Evolutionary conservation across 306 rosid species (phyloP).

Genomic region (Biancaea sappan): DNA sequence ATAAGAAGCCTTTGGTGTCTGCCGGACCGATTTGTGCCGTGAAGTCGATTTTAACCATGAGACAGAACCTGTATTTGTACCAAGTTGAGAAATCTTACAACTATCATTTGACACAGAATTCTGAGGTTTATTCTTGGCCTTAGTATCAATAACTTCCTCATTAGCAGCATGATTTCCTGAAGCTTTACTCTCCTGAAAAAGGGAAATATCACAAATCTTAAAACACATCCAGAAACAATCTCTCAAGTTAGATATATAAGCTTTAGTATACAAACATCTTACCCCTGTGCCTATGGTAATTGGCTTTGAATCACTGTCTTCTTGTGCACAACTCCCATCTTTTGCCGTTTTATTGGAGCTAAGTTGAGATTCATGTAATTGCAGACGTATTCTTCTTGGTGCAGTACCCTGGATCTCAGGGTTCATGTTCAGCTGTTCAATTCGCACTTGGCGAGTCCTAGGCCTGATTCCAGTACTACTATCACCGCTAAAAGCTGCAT

Average conservation of each 20-base stretch:
- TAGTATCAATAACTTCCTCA: constrained; percentile 25
- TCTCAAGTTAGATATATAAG: constrained; percentile 7
- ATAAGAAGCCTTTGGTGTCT: constrained; percentile 38
- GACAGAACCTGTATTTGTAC: constrained; percentile 15
- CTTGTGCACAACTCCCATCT: constrained; percentile 23
- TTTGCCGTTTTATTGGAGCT: constrained; percentile 13
- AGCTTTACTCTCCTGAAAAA: constrained; percentile 53
- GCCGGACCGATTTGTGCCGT: constrained; percentile 36
- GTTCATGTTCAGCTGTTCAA: constrained; percentile 23
- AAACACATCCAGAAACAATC: constrained; percentile 16
- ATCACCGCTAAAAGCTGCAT: constrained; percentile 24
- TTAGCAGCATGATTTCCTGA: constrained; percentile 38
- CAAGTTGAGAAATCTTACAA: constrained; percentile 34
- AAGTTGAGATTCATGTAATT: neutral
- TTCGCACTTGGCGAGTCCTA: constrained; percentile 41
- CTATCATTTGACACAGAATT: constrained; percentile 32
- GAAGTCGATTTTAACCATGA: constrained; percentile 28
- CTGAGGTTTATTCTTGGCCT: constrained; percentile 25
- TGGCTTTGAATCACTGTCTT: constrained; percentile 47
- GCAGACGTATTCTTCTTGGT: constrained; percentile 60
- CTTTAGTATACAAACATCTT: constrained; percentile 38
- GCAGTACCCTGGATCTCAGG: constrained; percentile 45
- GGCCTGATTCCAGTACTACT: constrained; percentile 44
- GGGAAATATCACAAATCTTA: constrained; percentile 35
- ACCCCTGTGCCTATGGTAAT: constrained; percentile 45